Evolutionary conservation across 352 stramenopile species (phyloP).

Genomic region (Globisporangium solare): DNA sequence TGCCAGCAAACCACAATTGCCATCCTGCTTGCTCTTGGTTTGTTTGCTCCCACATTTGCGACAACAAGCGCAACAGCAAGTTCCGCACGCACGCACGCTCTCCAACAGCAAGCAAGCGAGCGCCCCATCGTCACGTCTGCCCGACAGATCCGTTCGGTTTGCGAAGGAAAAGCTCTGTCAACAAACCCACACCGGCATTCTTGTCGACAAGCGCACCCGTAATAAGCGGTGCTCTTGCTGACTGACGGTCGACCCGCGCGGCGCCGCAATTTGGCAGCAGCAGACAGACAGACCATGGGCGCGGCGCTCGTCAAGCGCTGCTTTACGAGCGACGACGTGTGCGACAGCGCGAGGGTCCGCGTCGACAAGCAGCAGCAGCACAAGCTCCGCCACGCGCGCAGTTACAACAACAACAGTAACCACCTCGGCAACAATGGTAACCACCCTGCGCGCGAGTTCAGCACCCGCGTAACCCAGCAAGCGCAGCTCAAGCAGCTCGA

Average conservation of each 20-base stretch:
- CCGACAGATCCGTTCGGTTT: background rate
- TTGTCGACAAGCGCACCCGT: no score
- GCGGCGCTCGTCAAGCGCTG: conserved; percentile 33
- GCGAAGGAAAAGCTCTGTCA: no score
- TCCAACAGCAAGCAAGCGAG: background rate
- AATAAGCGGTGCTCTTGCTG: no score
- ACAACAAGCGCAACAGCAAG: background rate
- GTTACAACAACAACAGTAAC: background rate
- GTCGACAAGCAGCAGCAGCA: background rate
- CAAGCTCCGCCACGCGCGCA: background rate
- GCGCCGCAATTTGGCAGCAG: no score
- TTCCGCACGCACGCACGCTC: background rate
- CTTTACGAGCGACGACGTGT: conserved; percentile 18
- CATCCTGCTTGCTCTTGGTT: background rate
- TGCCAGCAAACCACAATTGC: no score
- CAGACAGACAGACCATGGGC: conserved; percentile 18
- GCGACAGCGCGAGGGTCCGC: background rate
- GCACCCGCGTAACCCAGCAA: background rate
- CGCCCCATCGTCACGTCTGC: background rate
- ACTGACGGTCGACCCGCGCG: no score
- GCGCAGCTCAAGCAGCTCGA: conserved; percentile 4
- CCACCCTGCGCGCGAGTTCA: background rate
- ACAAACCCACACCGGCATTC: no score
- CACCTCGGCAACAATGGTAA: background rate
- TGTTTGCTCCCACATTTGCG: background rate